Base-by-base conservation (phyloP, 2,329 filamentous ascomycete species). In the Raffaelea arxii region DNA sequence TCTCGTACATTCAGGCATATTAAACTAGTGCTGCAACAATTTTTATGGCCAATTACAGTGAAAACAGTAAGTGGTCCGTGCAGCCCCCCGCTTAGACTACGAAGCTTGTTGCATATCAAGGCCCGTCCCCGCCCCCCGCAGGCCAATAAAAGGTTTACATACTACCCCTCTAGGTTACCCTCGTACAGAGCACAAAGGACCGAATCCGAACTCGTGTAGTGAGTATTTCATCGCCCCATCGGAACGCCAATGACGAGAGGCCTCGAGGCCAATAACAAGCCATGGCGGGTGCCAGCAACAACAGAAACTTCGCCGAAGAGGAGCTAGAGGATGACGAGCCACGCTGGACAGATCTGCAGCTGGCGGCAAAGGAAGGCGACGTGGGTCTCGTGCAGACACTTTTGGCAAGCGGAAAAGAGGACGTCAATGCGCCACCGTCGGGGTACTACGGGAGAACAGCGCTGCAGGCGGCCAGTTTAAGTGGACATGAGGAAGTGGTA, bases 401-500 rank as follows among this genome's bases (percentile, higher is more conserved):
- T 16, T 45, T 65, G 14, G 50, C 51, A 2, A 38, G 51, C 38
- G 57, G 58, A 18, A 54, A 55, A 18, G 55, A 59, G 44, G 57
- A 45, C 5, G 43, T 58, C 40, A 64, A 66, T 41, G 61, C 59
- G 0, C 56, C 55, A 11, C 58, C 64, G 4, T 51, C 47, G 14
- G 59, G 57, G 5, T 65, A 62, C 19, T 61, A 61, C 27, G 65
- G 65, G 9, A 54, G 62, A 25, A 65, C 63, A 3, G 63, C 65
- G 1, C 55, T 68, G 4, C 62, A 63, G 22, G 64, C 64, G 2
- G 65, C 65, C 3, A 59, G 61, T 18, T 50, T 57, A n/a, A 44
- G 43, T 1, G 54, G 56, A 2, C 54, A 64, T 43, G 36, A 49
- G 4, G 53, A 53, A 2, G 55, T 62, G 9, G 59, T 56, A 11